Evolutionary conservation across 371 early-diverging fungal genomes (phyloP).

Genomic region (Dichotomocladium elegans): DNA sequence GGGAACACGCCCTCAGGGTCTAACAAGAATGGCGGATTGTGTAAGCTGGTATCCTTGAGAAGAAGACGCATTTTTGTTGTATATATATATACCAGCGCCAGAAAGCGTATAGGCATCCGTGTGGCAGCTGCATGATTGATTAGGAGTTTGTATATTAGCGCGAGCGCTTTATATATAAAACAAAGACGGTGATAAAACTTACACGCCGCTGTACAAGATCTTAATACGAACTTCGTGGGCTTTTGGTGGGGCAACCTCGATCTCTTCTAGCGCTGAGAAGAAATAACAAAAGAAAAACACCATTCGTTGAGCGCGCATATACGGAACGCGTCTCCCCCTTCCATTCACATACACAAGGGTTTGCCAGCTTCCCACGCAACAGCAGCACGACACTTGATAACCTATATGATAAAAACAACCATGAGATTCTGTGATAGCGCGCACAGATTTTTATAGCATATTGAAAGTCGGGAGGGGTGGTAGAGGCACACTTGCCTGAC

Average conservation of each 20-base stretch:
- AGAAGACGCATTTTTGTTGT: neutral
- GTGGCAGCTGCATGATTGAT: conserved; percentile 60
- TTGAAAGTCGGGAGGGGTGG: neutral
- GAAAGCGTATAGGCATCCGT: conserved; percentile 94
- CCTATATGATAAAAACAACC: conserved; percentile 12
- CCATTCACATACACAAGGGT: conserved; percentile 73
- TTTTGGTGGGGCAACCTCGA: conserved; percentile 92
- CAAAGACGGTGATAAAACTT: conserved; percentile 20
- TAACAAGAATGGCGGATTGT: conserved; percentile 9
- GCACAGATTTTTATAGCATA: neutral
- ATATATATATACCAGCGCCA: conserved; percentile 63
- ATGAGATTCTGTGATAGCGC: neutral
- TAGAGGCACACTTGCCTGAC: conserved; percentile 19
- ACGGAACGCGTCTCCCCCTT: neutral
- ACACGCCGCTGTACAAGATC: conserved; percentile 86
- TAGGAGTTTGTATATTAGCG: neutral
- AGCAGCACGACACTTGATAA: conserved; percentile 94
- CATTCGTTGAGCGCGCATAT: neutral
- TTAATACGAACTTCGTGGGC: conserved; percentile 95
- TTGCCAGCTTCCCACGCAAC: conserved; percentile 92
- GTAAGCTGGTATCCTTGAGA: neutral
- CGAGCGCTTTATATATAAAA: neutral
- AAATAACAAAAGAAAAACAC: neutral
- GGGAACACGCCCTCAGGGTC: conserved; percentile 92
- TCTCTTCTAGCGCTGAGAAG: conserved; percentile 74